Conservation (phyloP, 2,329 filamentous ascomycete species). For the Ceratocystis destructans region DNA sequence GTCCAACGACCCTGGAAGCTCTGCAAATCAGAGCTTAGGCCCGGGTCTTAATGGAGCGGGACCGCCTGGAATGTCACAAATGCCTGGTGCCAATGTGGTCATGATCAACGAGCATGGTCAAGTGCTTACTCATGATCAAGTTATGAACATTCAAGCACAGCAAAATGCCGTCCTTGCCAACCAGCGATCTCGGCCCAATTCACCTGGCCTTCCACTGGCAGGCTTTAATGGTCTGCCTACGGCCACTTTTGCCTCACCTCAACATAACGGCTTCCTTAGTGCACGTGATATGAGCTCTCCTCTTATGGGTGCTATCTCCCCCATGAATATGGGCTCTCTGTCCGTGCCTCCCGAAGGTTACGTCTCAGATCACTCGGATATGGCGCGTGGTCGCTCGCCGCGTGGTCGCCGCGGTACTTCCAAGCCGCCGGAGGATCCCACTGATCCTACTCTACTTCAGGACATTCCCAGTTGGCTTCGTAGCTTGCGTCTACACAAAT, state of each 20-base stretch:
- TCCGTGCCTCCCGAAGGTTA: constrained; percentile 68
- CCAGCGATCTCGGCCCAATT: constrained; percentile 74
- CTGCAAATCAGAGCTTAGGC: constrained; percentile 33
- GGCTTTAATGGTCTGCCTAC: constrained; percentile 30
- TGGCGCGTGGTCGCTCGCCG: constrained; percentile 79
- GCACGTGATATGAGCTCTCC: constrained; percentile 67
- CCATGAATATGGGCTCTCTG: constrained; percentile 59
- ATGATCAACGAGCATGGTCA: constrained; percentile 95
- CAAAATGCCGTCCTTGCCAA: constrained; percentile 44
- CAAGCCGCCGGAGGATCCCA: constrained; percentile 95
- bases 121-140: constrained; percentile 69
- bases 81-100: constrained; percentile 64
- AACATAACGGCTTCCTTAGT: constrained; percentile 86
- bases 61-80: constrained; percentile 40
- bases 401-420: constrained; percentile 85
- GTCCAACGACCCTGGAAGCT: constrained; percentile 56
- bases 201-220: constrained; percentile 66
- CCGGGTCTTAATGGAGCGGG: constrained; percentile 23
- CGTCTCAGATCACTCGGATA: constrained; percentile 84
- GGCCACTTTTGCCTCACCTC: constrained; percentile 66
- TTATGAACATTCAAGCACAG: constrained; percentile 66
- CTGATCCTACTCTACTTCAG: constrained; percentile 75
- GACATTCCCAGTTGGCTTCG: constrained; percentile 95
- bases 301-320: constrained; percentile 55
- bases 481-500: constrained; percentile 91